Base-by-base conservation (phyloP, 805 yeast genomes). In the Monosporozyma solicola region DNA sequence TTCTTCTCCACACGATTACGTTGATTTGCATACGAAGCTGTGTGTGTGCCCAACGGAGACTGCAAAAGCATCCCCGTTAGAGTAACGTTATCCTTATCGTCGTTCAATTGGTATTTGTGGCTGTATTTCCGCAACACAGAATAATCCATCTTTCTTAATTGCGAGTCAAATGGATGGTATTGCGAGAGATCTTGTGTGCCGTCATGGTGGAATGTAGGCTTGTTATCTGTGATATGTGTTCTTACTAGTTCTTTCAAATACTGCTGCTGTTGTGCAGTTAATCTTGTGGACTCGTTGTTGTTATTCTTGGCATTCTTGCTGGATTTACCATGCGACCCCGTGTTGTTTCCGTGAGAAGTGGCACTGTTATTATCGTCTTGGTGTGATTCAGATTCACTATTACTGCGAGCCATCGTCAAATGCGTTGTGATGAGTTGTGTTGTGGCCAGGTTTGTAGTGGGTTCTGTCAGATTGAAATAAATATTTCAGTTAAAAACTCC, bases 141-240 rank as follows among this genome's bases (percentile, higher is more conserved):
- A 22, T 46, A 33, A 32, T 46, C 41, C 16, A 39, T 22, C 24
- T 20, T 16, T 20, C 33, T 5, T 13, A 20, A 31, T 22, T 46
- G 24, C 20, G 31, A 11, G 16, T 35, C 41, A 32, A 32, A 10
- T 24, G 48, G 24, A 16, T 32, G 24, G 20, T 29, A 29, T 45
- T 29, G 6, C 16, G 37, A 24, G 11, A 16, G 5, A 43, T 39
- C 35, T 3, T 20, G n/a, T 4, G 27, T 33, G 11, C 35, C 43
- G 16, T 22, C n/a, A 5, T 35, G 50, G 13, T 25, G 16, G 27
- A 39, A 24, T 35, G 77, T 72, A 1, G 91, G 91, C 2, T 90
- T 91, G 61, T 86, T 86, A 25, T 86, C 79, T 58, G 85, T 78
- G 43, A 86, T 80, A 65, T 86, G 88, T 55, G 80, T 80, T n/a